Evolutionary conservation across 2,329 filamentous ascomycete genomes (phyloP), one percentile per base, ranked within the genome.

Genomic region (Esteya vermicola): DNA sequence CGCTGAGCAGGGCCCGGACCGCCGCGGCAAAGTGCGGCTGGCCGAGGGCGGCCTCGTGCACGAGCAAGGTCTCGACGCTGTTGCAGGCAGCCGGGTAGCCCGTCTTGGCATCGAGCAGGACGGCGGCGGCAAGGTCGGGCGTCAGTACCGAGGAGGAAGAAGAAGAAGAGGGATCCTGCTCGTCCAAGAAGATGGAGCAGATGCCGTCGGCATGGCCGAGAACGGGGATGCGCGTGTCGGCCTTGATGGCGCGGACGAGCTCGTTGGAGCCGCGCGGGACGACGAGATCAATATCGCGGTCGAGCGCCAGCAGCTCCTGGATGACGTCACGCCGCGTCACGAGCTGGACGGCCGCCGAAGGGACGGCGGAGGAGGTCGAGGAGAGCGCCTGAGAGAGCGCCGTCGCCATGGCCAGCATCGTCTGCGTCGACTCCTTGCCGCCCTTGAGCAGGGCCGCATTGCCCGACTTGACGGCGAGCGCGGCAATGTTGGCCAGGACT

Each of bases 361-460:
- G 88, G 9, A 96, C 88, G 34, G 72, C 77, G 52, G 85, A 83
- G 41, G 86, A 60, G 16, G 72, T 68, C 12, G n/a, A n/a, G n/a
- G n/a, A n/a, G n/a, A 96, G 72, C 9, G 88, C 86, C 33, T 72
- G 60, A 1, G 85, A 88, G 52, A 98, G 93, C 54, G 84, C 81
- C 26, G 69, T 73, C 7, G 89, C 84, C 53, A 98, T 96, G 50
- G 86, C 81, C 45, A 86, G 71, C 57, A 98, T 96, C n/a, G 86
- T 94, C 55, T 93, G 78, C 18, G 81, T 91, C 1, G 88, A 95
- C 61, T 98, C 91, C 57, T 94, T 93, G 48, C 91, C 91, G 45
- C 88, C 89, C 68, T 98, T 98, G 45, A 98, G 68, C 52, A 98
- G 96, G 38, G 88, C 91, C 27, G 91, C 83, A 59, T 98, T 98